Percentiles rank a stretch among this genome's conserved stretches.
phyloP scores from a whole-genome alignment of 495 filamentous ascomycete species.

The Annulohypoxylon maeteangense region DNA sequence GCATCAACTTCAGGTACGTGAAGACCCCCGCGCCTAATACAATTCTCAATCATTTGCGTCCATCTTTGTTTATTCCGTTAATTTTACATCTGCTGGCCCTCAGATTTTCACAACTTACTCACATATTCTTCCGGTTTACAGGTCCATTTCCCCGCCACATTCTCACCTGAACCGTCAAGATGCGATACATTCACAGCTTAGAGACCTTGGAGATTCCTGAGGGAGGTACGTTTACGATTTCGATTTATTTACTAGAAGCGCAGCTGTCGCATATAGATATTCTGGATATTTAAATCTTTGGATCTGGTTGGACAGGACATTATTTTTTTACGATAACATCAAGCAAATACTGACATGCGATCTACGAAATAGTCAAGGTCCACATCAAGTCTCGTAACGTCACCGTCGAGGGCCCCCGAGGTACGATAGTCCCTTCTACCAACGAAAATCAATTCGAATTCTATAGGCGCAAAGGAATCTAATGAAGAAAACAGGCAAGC shows the following conservation, averaged over 20 bases:
- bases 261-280: background rate
- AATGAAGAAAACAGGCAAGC: constrained; percentile 72
- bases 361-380: constrained; percentile 79
- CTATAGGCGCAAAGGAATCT: constrained; percentile 24
- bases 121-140: constrained; percentile 16
- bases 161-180: constrained; percentile 68
- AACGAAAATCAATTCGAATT: background rate
- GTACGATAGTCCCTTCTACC: constrained; percentile 55
- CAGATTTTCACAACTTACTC: constrained; percentile 25
- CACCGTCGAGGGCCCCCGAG: constrained; percentile 94
- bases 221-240: constrained; percentile 77
- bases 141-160: constrained; percentile 45
- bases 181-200: constrained; percentile 98
- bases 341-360: constrained; percentile 53
- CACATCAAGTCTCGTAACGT: constrained; percentile 94
- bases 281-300: constrained; percentile 10
- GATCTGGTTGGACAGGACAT: constrained; percentile 27
- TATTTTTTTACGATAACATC: constrained; percentile 25
- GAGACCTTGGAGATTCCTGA: constrained; percentile 94
- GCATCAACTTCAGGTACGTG: constrained; percentile 50
- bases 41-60: background rate
- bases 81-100: constrained; percentile 1
- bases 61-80: constrained; percentile 3
- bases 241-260: constrained; percentile 14
- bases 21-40: constrained; percentile 10